These are phyloP conservation scores for Achaetomiella virescens DNA, from an alignment of 495 filamentous ascomycete species.

Conservation along the genomic window DNA sequence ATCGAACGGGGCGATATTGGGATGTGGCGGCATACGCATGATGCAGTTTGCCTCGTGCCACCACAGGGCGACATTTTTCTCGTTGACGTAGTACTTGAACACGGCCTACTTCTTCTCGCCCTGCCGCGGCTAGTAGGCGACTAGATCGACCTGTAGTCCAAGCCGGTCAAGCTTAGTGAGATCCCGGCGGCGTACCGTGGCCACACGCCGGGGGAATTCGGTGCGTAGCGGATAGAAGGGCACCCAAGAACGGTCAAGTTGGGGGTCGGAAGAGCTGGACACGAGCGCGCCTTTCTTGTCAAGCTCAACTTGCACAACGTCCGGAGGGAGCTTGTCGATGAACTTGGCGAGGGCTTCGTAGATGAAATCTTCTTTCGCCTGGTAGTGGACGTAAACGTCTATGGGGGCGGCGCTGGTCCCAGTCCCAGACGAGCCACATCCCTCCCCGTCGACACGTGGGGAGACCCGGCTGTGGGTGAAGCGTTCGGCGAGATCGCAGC, in stretches of 20 bases:
- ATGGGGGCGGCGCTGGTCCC: neutral
- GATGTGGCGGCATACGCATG: slow-evolving; percentile 28
- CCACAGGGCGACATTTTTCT: slow-evolving; percentile 10
- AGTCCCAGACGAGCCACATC: neutral
- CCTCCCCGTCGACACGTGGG: neutral
- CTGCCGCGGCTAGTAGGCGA: neutral
- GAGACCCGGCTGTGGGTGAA: neutral
- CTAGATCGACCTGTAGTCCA: slow-evolving; percentile 2
- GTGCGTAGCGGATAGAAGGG: slow-evolving; percentile 6
- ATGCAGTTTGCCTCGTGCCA: slow-evolving; percentile 35
- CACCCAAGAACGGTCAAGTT: neutral
- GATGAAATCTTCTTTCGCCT: neutral
- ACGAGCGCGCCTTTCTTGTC: neutral
- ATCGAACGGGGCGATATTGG: slow-evolving; percentile 31
- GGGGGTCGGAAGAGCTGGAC: slow-evolving; percentile 1
- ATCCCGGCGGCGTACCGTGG: slow-evolving; percentile 1
- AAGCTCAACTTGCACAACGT: neutral
- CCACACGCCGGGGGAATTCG: neutral
- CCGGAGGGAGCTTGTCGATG: slow-evolving; percentile 5
- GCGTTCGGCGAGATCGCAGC: neutral
- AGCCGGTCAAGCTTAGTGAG: slow-evolving; percentile 10
- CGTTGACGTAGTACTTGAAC: slow-evolving; percentile 16
- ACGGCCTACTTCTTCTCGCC: slow-evolving; percentile 4
- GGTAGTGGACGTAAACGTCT: neutral
- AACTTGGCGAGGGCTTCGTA: slow-evolving; percentile 10